Evolutionary conservation across 2,329 filamentous ascomycete species (phyloP), one percentile per base, ranked within the genome.

Genomic region (Hypoxylon sp.): DNA sequence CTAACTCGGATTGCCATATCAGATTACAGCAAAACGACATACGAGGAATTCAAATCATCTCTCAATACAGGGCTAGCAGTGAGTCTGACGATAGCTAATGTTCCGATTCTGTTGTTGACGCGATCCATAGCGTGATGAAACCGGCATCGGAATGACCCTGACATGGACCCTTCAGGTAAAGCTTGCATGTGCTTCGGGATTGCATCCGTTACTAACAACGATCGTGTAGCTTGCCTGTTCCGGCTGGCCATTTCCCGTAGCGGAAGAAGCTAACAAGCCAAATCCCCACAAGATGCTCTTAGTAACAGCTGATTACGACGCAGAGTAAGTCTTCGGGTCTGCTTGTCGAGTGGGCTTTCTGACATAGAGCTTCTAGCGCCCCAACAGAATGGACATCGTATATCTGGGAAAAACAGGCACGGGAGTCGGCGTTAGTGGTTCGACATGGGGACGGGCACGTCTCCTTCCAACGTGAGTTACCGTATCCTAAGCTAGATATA

Each of bases 291-390:
- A 39, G 37, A 39, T 39, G 37, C 37, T 39, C 13, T 39, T 39
- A 39, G 37, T 39, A 39, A 39, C 37, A 39, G 37, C 37, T n/a
- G 37, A 39, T 17, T 39, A n/a, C 17, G 37, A 39, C n/a, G 37
- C 37, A 1, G n/a, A 13, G 37, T 17, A 39, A 39, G 37, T 39
- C 37, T n/a, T n/a, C 37, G 17, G 17, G 15, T 15, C 37, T 39
- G 7, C 5, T 15, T 4, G 15, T 17, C 37, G n/a, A 39, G 37
- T n/a, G 15, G 4, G 15, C 15, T 13, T 7, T 39, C 37, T 39
- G 3, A 39, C 37, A 17, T 39, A n/a, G 7, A 6, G 37, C 15
- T 39, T n/a, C 2, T 15, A 39, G 37, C 37, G 37, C 37, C 13
- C 37, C 37, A 4, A 39, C 37, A 6, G 37, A 39, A 39, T 39